phyloP scores from a whole-genome alignment of 139 green algal genomes.

The Pseudopediastrum boryanum region DNA sequence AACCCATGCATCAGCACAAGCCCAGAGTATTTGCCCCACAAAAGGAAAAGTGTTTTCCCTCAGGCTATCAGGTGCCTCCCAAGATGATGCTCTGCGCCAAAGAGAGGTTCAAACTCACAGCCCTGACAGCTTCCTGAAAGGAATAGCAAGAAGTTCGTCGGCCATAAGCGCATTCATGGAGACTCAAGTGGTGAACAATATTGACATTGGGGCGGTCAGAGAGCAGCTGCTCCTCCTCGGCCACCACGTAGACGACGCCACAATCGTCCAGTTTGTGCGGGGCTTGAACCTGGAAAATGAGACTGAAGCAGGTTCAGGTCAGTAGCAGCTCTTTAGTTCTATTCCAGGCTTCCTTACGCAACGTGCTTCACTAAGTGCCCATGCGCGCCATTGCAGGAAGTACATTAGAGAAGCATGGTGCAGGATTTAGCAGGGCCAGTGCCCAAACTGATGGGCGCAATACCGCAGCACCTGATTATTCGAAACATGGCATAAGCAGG shows the following conservation, averaged over 20 bases:
- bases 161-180: neutral
- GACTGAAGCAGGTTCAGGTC: neutral
- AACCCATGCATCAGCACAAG: neutral
- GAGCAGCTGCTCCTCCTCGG: slow-evolving; percentile 41
- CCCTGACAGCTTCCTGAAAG: neutral
- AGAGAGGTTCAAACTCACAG: neutral
- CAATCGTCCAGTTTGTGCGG: slow-evolving; percentile 23
- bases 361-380: neutral
- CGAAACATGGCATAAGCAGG: slow-evolving; percentile 4
- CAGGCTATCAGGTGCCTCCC: neutral
- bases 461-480: neutral
- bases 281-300: neutral
- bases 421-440: neutral
- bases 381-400: neutral
- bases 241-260: slow-evolving; percentile 11
- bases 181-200: neutral
- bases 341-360: neutral
- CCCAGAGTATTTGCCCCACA: neutral
- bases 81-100: slow-evolving; percentile 12
- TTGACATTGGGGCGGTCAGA: slow-evolving; percentile 33
- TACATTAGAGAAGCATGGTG: neutral
- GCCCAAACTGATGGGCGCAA: neutral
- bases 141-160: neutral
- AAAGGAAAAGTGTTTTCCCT: neutral
- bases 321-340: neutral